Evolutionary conservation across 768 basidiomycete genomes (phyloP).

Genomic region (Tulasnella sp.): DNA sequence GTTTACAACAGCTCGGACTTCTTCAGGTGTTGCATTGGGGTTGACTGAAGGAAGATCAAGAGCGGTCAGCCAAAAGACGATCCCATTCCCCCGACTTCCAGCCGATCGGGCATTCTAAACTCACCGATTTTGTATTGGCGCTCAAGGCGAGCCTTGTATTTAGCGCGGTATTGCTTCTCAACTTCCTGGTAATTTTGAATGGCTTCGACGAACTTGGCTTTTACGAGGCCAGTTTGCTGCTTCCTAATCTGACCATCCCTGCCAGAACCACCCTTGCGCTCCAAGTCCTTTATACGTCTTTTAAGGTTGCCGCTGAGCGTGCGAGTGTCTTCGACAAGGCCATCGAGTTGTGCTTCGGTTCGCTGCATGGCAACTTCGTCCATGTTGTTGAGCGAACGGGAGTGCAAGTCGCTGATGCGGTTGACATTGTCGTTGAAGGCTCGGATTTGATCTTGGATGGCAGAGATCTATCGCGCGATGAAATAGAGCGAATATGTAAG

Average conservation of each 20-base stretch:
- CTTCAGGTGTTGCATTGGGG: conserved; percentile 45
- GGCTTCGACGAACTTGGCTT: conserved; percentile 36
- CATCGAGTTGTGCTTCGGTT: conserved; percentile 32
- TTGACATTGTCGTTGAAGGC: conserved; percentile 57
- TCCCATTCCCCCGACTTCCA: not conserved
- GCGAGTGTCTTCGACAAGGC: conserved; percentile 58
- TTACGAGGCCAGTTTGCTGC: conserved; percentile 50
- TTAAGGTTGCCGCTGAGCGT: conserved; percentile 56
- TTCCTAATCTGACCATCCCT: conserved; percentile 63
- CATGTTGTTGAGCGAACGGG: conserved; percentile 37
- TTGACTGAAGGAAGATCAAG: conserved; percentile 39
- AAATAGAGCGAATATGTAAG: conserved; percentile 31
- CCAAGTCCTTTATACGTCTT: conserved; percentile 56
- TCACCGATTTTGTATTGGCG: conserved; percentile 40
- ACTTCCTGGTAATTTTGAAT: conserved; percentile 38
- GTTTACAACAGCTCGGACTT: conserved; percentile 43
- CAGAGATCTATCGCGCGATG: conserved; percentile 55
- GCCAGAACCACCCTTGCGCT: conserved; percentile 61
- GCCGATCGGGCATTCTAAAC: conserved; percentile 29
- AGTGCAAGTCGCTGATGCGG: conserved; percentile 37
- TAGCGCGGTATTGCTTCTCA: conserved; percentile 35
- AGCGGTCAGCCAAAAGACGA: not conserved
- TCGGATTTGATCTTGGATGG: conserved; percentile 57
- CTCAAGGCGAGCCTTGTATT: conserved; percentile 35
- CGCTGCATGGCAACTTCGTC: conserved; percentile 34